phyloP scores from a whole-genome alignment of 2,329 filamentous ascomycete species.

The Chrysosporium keratinophilum region DNA sequence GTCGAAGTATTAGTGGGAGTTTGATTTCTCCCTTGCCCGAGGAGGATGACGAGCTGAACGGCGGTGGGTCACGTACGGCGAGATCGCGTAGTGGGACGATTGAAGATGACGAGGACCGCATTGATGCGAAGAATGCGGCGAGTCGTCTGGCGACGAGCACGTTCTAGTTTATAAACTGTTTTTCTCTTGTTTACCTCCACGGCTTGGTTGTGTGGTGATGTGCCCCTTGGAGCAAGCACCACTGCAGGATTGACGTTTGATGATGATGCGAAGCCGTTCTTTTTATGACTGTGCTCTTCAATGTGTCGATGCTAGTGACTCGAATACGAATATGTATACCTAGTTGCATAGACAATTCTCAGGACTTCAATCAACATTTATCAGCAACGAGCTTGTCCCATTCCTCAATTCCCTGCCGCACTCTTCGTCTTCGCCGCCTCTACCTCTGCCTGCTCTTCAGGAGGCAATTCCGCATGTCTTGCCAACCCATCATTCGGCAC shows the following conservation, averaged over 20 bases:
- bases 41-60: slow-evolving; percentile 47
- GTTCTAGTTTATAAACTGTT: slow-evolving; percentile 51
- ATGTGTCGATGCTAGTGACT: slow-evolving; percentile 4
- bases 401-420: not conserved
- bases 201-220: not conserved
- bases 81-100: slow-evolving; percentile 36
- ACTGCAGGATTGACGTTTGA: not conserved
- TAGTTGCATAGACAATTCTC: not conserved
- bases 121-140: slow-evolving; percentile 92
- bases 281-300: not conserved
- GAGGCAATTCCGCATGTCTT: slow-evolving; percentile 20
- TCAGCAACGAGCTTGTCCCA: too few species aligned
- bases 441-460: slow-evolving; percentile 20
- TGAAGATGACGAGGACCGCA: slow-evolving; percentile 74
- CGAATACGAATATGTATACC: slow-evolving; percentile 4
- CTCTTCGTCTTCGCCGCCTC: not conserved
- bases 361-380: too few species aligned
- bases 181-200: not conserved
- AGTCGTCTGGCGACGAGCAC: slow-evolving; percentile 89
- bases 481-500: slow-evolving; percentile 29
- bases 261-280: not conserved
- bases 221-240: not conserved
- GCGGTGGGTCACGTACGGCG: slow-evolving; percentile 33
- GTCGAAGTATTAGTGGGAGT: slow-evolving; percentile 64
- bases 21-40: slow-evolving; percentile 56